Conservation (phyloP, 345 rosid species). For the Eutrema heterophyllum region DNA sequence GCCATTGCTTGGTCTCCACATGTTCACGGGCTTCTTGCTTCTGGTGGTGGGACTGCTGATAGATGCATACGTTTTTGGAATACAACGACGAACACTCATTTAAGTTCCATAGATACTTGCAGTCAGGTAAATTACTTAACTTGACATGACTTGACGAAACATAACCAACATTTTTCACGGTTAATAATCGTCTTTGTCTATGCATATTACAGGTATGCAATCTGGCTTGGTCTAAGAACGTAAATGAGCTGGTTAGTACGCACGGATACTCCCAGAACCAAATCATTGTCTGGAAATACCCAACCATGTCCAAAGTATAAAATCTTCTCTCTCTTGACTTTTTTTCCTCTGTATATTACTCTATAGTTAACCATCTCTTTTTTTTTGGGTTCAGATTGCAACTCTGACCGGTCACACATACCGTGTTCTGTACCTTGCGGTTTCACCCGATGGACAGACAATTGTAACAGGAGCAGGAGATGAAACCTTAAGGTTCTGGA, state of each 20-base stretch:
- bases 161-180: not conserved
- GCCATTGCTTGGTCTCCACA: slow-evolving; percentile 99
- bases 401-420: slow-evolving; percentile 92
- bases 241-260: slow-evolving; percentile 93
- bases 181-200: not conserved
- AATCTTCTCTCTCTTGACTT: not conserved
- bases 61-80: slow-evolving; percentile 98
- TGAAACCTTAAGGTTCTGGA: slow-evolving; percentile 97
- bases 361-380: not conserved
- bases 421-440: slow-evolving; percentile 94
- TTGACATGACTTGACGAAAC: slow-evolving; percentile 8
- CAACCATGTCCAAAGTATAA: slow-evolving; percentile 89
- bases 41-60: slow-evolving; percentile 98
- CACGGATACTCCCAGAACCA: slow-evolving; percentile 99
- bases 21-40: slow-evolving; percentile 97
- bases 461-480: slow-evolving; percentile 99
- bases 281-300: slow-evolving; percentile 96
- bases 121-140: slow-evolving; percentile 62
- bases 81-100: slow-evolving; percentile 83
- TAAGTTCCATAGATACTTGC: slow-evolving; percentile 91
- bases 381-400: slow-evolving; percentile 61
- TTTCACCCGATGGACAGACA: slow-evolving; percentile 99
- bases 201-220: slow-evolving; percentile 71
- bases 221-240: slow-evolving; percentile 97
- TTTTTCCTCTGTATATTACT: not conserved